Conservation (phyloP, 2,329 filamentous ascomycete species). For the Paramyrothecium sp. region DNA sequence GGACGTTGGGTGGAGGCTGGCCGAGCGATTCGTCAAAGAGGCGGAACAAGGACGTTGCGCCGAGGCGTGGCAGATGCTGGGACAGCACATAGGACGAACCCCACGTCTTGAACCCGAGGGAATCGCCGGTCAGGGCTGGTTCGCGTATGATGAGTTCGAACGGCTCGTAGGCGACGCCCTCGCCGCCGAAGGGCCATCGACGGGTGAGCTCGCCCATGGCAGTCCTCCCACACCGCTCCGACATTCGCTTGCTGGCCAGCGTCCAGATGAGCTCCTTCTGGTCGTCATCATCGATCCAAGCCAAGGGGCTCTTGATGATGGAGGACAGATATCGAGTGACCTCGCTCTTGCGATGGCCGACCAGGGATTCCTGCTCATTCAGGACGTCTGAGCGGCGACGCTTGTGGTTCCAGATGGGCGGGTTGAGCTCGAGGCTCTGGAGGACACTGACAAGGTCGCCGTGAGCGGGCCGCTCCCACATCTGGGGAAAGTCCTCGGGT, state of each 20-base stretch:
- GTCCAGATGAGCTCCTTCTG: constrained; percentile 72
- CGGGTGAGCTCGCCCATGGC: constrained; percentile 58
- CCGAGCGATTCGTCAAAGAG: constrained; percentile 37
- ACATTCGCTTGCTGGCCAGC: constrained; percentile 73
- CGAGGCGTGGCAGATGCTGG: constrained; percentile 59
- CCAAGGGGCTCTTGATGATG: constrained; percentile 65
- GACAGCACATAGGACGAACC: constrained; percentile 85
- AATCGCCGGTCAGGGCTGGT: constrained; percentile 83
- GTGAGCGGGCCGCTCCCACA: constrained; percentile 73
- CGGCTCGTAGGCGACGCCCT: constrained; percentile 24
- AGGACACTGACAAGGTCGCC: constrained; percentile 64
- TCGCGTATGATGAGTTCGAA: constrained; percentile 76
- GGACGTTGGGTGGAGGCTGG: constrained; percentile 34
- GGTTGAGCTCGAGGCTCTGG: constrained; percentile 63
- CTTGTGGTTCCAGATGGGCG: constrained; percentile 63
- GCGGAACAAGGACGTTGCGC: constrained; percentile 40
- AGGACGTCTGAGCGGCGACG: constrained; percentile 39
- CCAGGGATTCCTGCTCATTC: constrained; percentile 38
- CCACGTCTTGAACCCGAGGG: constrained; percentile 93
- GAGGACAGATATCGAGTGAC: constrained; percentile 66
- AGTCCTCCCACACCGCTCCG: constrained; percentile 78
- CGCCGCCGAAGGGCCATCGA: constrained; percentile 48
- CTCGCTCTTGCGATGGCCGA: constrained; percentile 42
- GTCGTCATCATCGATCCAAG: constrained; percentile 68
- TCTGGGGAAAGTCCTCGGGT: constrained; percentile 70